Base-by-base conservation (phyloP, 345 rosid genomes). In the Eucalyptus sp. region DNA sequence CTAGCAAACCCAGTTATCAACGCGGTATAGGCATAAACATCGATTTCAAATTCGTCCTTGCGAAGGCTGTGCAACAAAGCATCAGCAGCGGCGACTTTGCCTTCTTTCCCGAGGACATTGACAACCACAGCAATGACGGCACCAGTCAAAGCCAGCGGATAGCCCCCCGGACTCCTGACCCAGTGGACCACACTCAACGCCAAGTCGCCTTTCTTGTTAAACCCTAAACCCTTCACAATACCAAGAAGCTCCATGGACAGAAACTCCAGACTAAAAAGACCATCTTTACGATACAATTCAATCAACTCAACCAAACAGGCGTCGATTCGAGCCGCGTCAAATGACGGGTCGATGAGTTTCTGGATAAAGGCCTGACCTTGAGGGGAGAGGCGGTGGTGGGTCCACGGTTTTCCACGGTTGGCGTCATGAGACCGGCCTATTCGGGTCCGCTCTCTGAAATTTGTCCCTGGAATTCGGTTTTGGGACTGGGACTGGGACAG, bases 321-420 rank as follows among this genome's bases (percentile, higher is more conserved):
- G 87, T 93, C 93, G 41, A 96, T 85, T n/a, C 84, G 92, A 88
- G 87, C 86, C 12, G 89, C 90, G 91, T 96, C 94, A 88, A 96
- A 96, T 89, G 90, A 89, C 3, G 96, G 93, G 85, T 95, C 95
- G 89, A 91, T 91, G 60, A 96, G 71, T 48, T 94, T 92, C 43
- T 91, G 87, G 29, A 98, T 94, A 92, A 95, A 88, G 87, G 88
- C 93, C 92, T 94, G 95, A 92, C 97, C 99, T 89, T 79, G 92
- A 49, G 91, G 83, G 87, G 99, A 98, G 83, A 98, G 94, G 87
- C 94, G 92, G 87, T 90, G 91, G 90, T 93, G 88, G 64, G 95
- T 91, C 99, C 99, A 97, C 41, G 95, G 97, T 89, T 93, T 95
- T 10, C 99, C 97, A 50, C 95, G 94, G 94, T 96, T 95, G 13